Percentiles rank a stretch among this genome's conserved stretches.
These are phyloP conservation scores for Vitis rotundifolia DNA, from an alignment of 164 flowering plant genomes.

Conservation along the genomic window DNA sequence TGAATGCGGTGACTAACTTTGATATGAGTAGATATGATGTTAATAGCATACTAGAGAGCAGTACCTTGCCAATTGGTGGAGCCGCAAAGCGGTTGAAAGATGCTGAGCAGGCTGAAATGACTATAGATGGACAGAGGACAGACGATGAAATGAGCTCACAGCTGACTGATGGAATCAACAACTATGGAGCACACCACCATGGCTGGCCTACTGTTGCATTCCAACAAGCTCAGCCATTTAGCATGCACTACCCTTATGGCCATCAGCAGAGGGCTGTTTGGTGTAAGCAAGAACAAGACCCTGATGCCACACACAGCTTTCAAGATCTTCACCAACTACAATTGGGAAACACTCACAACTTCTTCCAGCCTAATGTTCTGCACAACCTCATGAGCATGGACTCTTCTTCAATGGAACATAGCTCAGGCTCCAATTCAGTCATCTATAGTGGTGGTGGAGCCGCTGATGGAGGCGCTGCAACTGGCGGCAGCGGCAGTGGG, in stretches of 20 bases:
- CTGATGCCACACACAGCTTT: slow-evolving; percentile 9
- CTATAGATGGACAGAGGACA: slow-evolving; percentile 27
- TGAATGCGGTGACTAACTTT: slow-evolving; percentile 93
- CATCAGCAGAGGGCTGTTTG: slow-evolving; percentile 45
- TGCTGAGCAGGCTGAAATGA: slow-evolving; percentile 49
- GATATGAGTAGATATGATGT: slow-evolving; percentile 92
- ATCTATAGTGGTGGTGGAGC: slow-evolving; percentile 30
- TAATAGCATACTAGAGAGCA: slow-evolving; percentile 81
- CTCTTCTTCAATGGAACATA: slow-evolving; percentile 59
- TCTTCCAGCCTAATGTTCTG: slow-evolving; percentile 52
- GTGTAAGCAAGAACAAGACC: slow-evolving; percentile 75
- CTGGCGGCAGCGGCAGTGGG: slow-evolving; percentile 17
- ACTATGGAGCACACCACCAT: slow-evolving; percentile 20
- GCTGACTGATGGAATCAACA: slow-evolving; percentile 37
- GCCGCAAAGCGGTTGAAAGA: slow-evolving; percentile 79
- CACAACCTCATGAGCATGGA: slow-evolving; percentile 65
- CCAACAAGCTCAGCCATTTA: slow-evolving; percentile 49
- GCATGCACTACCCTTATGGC: slow-evolving; percentile 49
- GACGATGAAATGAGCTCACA: slow-evolving; percentile 32
- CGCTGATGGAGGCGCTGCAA: slow-evolving; percentile 20
- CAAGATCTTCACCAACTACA: slow-evolving; percentile 46
- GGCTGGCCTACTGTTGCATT: slow-evolving; percentile 64
- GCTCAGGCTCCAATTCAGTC: slow-evolving; percentile 50
- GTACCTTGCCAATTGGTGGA: slow-evolving; percentile 74
- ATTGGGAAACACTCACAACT: slow-evolving; percentile 58